These are phyloP conservation scores for Arthrobotrys iridis DNA, from an alignment of 2,329 filamentous ascomycete species.

Conservation along the genomic window DNA sequence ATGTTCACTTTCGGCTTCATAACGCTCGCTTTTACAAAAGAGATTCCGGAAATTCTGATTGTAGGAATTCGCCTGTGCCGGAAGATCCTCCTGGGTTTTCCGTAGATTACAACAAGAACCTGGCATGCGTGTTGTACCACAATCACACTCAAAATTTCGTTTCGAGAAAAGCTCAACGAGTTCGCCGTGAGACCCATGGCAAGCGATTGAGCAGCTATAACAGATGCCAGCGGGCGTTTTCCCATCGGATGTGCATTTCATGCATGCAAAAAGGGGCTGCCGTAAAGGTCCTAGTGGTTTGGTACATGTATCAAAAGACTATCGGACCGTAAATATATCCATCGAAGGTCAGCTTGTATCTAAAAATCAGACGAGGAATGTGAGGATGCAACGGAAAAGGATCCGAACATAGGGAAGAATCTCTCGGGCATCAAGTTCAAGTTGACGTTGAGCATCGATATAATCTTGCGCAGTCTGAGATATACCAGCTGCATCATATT, in stretches of 20 bases:
- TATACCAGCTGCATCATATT: neutral
- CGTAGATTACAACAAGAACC: constrained; percentile 80
- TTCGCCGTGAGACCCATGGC: constrained; percentile 86
- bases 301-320: constrained; percentile 95
- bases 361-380: too few species aligned
- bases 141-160: constrained; percentile 95
- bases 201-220: constrained; percentile 96
- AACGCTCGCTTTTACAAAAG: constrained; percentile 88
- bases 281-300: constrained; percentile 86
- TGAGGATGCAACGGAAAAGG: too few species aligned
- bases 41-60: constrained; percentile 94
- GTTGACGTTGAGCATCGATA: constrained; percentile 84
- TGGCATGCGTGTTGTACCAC: constrained; percentile 82
- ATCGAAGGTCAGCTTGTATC: neutral
- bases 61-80: constrained; percentile 81
- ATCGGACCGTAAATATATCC: neutral
- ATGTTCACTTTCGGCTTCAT: constrained; percentile 87
- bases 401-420: constrained; percentile 83
- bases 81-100: constrained; percentile 79
- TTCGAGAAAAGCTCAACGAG: constrained; percentile 97
- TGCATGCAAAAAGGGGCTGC: constrained; percentile 88
- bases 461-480: constrained; percentile 65
- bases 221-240: constrained; percentile 82
- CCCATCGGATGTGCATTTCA: constrained; percentile 81
- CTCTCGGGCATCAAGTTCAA: constrained; percentile 95